Conservation (phyloP, 345 rosid species). For the Bruguiera gymnorhiza region DNA sequence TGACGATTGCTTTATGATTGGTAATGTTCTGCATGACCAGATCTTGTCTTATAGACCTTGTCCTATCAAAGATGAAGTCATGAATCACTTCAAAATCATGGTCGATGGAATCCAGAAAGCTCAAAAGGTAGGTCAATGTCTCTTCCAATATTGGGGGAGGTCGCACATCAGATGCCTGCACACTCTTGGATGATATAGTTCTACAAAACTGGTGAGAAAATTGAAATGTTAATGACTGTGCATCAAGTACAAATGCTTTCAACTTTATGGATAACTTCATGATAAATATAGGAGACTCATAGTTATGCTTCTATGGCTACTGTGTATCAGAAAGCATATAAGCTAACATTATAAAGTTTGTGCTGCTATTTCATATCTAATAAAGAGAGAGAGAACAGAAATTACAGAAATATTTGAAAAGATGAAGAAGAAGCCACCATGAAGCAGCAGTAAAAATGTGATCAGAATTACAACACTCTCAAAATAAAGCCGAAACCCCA, state of each 20-base stretch:
- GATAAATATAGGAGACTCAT: background rate
- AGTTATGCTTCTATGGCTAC: background rate
- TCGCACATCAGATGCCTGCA: constrained; percentile 60
- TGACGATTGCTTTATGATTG: constrained; percentile 51
- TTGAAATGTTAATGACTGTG: background rate
- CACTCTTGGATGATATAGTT: constrained; percentile 59
- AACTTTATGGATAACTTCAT: background rate
- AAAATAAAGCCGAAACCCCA: background rate
- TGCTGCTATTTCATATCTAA: constrained; percentile 1
- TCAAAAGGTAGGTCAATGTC: constrained; percentile 66
- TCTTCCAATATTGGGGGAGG: constrained; percentile 71
- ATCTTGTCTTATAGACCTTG: constrained; percentile 91
- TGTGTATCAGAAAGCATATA: background rate
- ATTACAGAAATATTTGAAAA: too few relatives aligned
- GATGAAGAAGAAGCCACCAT: too few relatives aligned
- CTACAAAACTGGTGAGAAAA: constrained; percentile 74
- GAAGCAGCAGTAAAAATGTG: too few relatives aligned
- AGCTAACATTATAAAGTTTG: constrained; percentile 3
- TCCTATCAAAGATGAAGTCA: constrained; percentile 92
- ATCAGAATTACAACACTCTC: background rate
- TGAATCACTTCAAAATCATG: constrained; percentile 80
- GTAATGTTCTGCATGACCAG: constrained; percentile 80
- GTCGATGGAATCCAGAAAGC: constrained; percentile 50
- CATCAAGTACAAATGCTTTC: background rate
- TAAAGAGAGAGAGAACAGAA: too few relatives aligned